Percentiles rank a stretch among this genome's conserved stretches.
phyloP scores from a whole-genome alignment of 345 rosid genomes.

The Syzygium aqueum region DNA sequence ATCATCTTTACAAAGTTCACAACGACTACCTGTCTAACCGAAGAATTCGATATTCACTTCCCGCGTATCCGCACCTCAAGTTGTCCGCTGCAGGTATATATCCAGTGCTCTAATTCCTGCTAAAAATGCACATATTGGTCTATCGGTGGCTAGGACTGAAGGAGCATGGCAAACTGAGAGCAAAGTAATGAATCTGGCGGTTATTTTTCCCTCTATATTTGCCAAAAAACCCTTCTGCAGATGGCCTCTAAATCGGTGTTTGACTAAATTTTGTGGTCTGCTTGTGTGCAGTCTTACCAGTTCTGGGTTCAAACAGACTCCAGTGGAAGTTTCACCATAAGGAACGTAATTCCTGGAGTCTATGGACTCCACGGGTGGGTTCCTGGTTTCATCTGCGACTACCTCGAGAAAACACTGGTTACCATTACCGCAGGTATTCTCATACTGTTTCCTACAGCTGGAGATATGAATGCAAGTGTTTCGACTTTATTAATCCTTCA shows the following conservation, averaged over 20 bases:
- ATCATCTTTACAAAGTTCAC: not conserved
- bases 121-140: conserved; percentile 19
- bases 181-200: conserved; percentile 9
- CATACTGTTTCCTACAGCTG: not conserved
- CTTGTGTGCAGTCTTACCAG: conserved; percentile 15
- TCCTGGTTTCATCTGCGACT: conserved; percentile 31
- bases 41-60: not conserved
- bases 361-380: conserved; percentile 32
- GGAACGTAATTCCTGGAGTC: conserved; percentile 21
- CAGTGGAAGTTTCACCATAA: conserved; percentile 21
- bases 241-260: not conserved
- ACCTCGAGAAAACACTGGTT: conserved; percentile 3
- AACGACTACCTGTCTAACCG: not conserved
- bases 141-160: conserved; percentile 16
- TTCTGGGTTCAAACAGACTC: conserved; percentile 32
- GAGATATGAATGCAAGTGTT: not conserved
- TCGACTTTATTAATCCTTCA: not conserved
- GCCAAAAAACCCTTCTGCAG: not conserved
- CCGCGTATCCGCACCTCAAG: not conserved
- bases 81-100: conserved; percentile 8
- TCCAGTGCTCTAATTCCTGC: conserved; percentile 25
- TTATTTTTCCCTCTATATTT: not conserved
- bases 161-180: conserved; percentile 33
- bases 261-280: not conserved
- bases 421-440: conserved; percentile 18